These are phyloP conservation scores for Aspergillus japonicus DNA, from an alignment of 2,329 filamentous ascomycete species.

Conservation along the genomic window DNA sequence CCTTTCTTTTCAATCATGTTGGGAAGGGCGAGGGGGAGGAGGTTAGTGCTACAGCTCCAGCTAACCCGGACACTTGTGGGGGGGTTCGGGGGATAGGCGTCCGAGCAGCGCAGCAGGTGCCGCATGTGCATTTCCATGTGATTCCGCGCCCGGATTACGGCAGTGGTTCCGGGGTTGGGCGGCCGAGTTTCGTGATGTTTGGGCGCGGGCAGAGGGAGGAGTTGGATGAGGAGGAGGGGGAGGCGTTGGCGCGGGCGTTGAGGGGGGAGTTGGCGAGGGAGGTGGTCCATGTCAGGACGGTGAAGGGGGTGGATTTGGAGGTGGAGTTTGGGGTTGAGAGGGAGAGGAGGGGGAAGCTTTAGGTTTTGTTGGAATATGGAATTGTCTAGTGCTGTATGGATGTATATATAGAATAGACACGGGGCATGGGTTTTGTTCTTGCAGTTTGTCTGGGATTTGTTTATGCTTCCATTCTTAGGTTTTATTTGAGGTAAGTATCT, in stretches of 20 bases:
- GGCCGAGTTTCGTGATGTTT: slow-evolving; percentile 44
- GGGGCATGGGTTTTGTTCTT: too few species aligned
- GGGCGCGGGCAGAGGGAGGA: slow-evolving; percentile 49
- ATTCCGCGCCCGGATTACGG: slow-evolving; percentile 68
- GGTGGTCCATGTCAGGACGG: slow-evolving; percentile 33
- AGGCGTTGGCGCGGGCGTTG: slow-evolving; percentile 37
- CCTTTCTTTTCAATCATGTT: too few species aligned
- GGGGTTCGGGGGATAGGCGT: slow-evolving; percentile 35
- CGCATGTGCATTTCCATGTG: slow-evolving; percentile 91
- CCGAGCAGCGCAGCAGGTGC: slow-evolving; percentile 86
- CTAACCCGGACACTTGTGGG: background rate
- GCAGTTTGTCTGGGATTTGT: too few species aligned
- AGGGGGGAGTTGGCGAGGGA: slow-evolving; percentile 40
- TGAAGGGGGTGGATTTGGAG: slow-evolving; percentile 39
- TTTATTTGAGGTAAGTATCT: background rate
- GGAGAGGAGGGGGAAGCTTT: slow-evolving; percentile 22
- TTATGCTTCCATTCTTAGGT: background rate
- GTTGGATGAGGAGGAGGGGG: slow-evolving; percentile 48
- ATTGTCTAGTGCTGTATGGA: background rate
- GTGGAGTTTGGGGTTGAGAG: slow-evolving; percentile 12
- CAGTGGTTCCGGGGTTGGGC: slow-evolving; percentile 20
- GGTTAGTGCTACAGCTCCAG: background rate
- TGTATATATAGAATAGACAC: too few species aligned
- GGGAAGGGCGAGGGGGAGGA: too few species aligned
- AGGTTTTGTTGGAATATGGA: background rate